phyloP scores from a whole-genome alignment of 805 yeast species.

The Saturnispora saitoi region DNA sequence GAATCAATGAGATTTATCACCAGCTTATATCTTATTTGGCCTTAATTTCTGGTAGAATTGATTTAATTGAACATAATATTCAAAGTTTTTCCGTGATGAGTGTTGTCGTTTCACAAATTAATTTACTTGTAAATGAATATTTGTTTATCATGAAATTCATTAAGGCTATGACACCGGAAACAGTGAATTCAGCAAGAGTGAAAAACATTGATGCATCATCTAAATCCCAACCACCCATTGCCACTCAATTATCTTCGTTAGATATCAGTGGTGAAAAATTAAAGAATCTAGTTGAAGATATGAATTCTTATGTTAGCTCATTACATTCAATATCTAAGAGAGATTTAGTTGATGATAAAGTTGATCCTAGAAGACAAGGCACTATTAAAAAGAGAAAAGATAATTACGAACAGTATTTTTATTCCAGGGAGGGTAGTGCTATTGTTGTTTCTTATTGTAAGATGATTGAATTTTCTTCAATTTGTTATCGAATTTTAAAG shows the following conservation, averaged over 20 bases:
- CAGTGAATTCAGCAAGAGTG: constrained; percentile 26
- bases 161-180: constrained; percentile 17
- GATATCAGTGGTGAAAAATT: constrained; percentile 36
- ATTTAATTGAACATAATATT: constrained; percentile 65
- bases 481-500: constrained; percentile 45
- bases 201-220: neutral
- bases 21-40: constrained; percentile 54
- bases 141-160: constrained; percentile 21
- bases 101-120: constrained; percentile 58
- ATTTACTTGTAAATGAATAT: constrained; percentile 53
- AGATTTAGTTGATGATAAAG: constrained; percentile 13
- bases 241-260: constrained; percentile 36
- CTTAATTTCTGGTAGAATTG: constrained; percentile 65
- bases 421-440: constrained; percentile 57
- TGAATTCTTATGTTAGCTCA: constrained; percentile 55
- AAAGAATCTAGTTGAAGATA: constrained; percentile 50
- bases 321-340: constrained; percentile 36
- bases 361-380: constrained; percentile 7
- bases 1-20: constrained; percentile 58
- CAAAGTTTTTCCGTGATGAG: constrained; percentile 63
- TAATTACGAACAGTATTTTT: constrained; percentile 31
- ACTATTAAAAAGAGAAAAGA: neutral
- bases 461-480: constrained; percentile 44
- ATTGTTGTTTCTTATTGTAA: constrained; percentile 29
- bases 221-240: constrained; percentile 1